Evolutionary conservation across 805 yeast species (phyloP).

Genomic region (Debaryomyces hansenii): DNA sequence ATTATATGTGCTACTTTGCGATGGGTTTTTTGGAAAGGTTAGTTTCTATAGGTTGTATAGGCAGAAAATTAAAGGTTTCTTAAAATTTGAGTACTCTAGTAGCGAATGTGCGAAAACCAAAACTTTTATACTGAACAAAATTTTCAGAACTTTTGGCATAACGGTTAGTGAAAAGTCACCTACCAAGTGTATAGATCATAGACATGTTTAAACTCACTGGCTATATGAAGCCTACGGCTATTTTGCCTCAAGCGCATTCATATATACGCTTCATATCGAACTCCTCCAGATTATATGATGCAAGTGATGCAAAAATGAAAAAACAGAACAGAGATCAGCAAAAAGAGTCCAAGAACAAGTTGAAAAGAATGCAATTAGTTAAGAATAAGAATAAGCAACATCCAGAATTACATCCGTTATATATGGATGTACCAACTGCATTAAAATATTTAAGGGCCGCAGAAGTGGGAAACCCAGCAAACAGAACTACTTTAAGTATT

Average conservation of each 20-base stretch:
- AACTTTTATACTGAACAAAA: background rate
- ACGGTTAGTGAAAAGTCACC: background rate
- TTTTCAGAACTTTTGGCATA: background rate
- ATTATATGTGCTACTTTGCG: background rate
- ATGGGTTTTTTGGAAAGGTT: background rate
- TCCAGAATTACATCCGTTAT: slow-evolving; percentile 55
- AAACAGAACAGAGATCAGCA: slow-evolving; percentile 9
- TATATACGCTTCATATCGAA: slow-evolving; percentile 3
- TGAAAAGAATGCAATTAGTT: slow-evolving; percentile 22
- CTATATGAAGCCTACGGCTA: slow-evolving; percentile 1
- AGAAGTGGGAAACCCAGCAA: slow-evolving; percentile 80
- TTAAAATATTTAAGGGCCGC: slow-evolving; percentile 80
- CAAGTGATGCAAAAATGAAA: background rate
- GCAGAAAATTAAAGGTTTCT: background rate
- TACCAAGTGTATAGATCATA: background rate
- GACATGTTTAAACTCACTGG: slow-evolving; percentile 3
- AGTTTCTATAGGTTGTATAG: background rate
- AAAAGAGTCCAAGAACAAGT: slow-evolving; percentile 19
- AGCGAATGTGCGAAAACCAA: background rate
- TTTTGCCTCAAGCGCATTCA: background rate
- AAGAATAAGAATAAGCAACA: slow-evolving; percentile 33
- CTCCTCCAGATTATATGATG: slow-evolving; percentile 3
- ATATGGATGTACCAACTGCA: slow-evolving; percentile 72
- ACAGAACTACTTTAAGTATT: slow-evolving; percentile 65
- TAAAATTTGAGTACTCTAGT: no score